Percentiles rank a stretch among this genome's conserved stretches.
These are phyloP conservation scores for Turritis glabra DNA, from an alignment of 345 rosid genomes.

Conservation along the genomic window DNA sequence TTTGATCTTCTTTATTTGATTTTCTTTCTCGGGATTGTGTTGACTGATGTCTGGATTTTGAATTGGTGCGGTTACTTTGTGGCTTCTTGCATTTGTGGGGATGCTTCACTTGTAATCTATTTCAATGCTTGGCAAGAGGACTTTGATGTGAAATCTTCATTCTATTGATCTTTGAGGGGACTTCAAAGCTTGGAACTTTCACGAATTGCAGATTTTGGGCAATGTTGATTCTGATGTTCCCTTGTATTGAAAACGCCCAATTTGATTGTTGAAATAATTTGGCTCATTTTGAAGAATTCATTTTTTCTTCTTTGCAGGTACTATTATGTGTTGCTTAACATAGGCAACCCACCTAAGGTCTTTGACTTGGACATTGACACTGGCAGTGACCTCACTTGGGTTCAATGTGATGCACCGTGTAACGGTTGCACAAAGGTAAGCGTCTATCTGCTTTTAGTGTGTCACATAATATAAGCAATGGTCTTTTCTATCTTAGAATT, in stretches of 20 bases:
- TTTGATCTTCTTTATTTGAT: not conserved
- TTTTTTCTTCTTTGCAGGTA: slow-evolving; percentile 45
- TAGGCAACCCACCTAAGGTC: slow-evolving; percentile 79
- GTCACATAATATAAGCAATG: not conserved
- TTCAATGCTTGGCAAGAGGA: not conserved
- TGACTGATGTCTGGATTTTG: not conserved
- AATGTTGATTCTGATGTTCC: slow-evolving; percentile 3
- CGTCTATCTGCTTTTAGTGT: not conserved
- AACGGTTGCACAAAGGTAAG: slow-evolving; percentile 75
- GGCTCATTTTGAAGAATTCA: not conserved
- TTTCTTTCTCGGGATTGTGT: not conserved
- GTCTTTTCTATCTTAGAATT: not conserved
- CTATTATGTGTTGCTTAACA: slow-evolving; percentile 58
- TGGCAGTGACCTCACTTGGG: slow-evolving; percentile 97
- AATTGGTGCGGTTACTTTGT: not conserved
- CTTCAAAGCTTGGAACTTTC: not conserved
- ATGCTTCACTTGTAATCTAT: not conserved
- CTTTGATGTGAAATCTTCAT: not conserved
- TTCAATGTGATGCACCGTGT: slow-evolving; percentile 97
- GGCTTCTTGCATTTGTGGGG: slow-evolving; percentile 1
- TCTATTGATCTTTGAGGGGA: not conserved
- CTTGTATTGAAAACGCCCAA: not conserved
- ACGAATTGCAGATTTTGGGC: not conserved
- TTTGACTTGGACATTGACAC: slow-evolving; percentile 91
- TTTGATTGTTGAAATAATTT: slow-evolving; percentile 5